Base-by-base conservation (phyloP, 2,329 filamentous ascomycete genomes). In the Epicoccum sorghinum region DNA sequence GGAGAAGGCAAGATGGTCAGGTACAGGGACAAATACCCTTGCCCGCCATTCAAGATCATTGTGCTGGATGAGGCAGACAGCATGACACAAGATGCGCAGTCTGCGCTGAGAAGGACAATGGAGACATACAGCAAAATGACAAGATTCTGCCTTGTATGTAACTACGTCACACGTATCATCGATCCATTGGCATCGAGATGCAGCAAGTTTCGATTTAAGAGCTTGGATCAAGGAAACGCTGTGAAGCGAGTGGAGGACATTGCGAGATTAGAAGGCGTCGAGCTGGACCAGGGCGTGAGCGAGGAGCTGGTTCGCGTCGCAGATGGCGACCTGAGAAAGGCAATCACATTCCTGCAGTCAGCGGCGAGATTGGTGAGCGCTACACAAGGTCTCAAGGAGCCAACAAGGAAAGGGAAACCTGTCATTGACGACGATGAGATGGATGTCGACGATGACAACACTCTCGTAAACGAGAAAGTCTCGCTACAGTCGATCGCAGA, bases 41-140 rank as follows among this genome's bases (percentile, higher is more conserved):
- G 93, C 72, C 95, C 95, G 22, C 95, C 95, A 0, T 99, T 97
- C 82, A 99, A 99, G 80, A 96, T 99, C 72, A 93, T 99, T 71
- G 91, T 99, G 57, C 86, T 99, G 55, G 95, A 99, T 76, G 95
- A 99, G 79, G 95, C 95, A 64, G 95, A 99, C 75, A 95, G 89
- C 64, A 98, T 99, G 93, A 99, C 95, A 35, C 93, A 98, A 75
- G 96, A 99, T 77, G 95, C 95, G 10, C 95, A 99, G 79, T 90
- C 87, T 56, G 95, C 96, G 4, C 81, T 99, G 52, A 84, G 95
- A 61, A 85, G 96, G 49, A 99, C 95, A 1, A 99, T 99, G 95
- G 95, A 99, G 79, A 96, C 92, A 40, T 98, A 98, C 77, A 90
- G 86, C 75, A 93, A 92, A 69, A 97, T 98, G 77, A 99, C 95